Conservation (phyloP, 768 basidiomycete genomes). For the Mycena rosella region DNA sequence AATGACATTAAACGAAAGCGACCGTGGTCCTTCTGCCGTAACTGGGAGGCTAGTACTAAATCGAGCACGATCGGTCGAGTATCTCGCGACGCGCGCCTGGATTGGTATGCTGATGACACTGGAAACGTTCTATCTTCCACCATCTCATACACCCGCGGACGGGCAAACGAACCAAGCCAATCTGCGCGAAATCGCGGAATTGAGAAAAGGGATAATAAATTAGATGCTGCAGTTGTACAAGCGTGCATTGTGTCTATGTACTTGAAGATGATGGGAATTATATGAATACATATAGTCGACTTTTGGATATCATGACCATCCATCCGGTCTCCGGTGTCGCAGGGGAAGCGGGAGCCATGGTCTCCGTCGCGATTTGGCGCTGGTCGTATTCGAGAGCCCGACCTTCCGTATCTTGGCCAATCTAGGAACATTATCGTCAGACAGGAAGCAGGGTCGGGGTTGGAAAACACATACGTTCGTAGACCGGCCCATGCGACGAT, state of each 20-base stretch:
- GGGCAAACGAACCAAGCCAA: slow-evolving; percentile 25
- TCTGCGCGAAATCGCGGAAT: background rate
- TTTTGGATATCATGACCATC: slow-evolving; percentile 51
- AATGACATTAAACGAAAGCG: no score
- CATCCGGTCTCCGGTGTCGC: slow-evolving; percentile 53
- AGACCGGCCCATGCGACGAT: slow-evolving; percentile 76
- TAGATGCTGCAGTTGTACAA: slow-evolving; percentile 23
- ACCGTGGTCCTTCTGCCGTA: slow-evolving; percentile 5
- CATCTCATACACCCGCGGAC: background rate
- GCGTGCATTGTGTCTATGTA: slow-evolving; percentile 12
- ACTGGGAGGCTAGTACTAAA: slow-evolving; percentile 3
- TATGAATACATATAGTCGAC: slow-evolving; percentile 5
- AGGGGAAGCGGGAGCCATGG: slow-evolving; percentile 56
- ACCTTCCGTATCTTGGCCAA: slow-evolving; percentile 62
- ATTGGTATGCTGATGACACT: background rate
- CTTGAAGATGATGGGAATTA: slow-evolving; percentile 1
- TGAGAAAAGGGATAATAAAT: slow-evolving; percentile 19
- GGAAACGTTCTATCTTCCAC: background rate
- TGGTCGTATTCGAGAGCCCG: slow-evolving; percentile 49
- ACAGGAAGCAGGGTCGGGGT: slow-evolving; percentile 21
- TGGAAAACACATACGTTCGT: slow-evolving; percentile 61
- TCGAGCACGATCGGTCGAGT: slow-evolving; percentile 9
- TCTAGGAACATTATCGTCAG: slow-evolving; percentile 22
- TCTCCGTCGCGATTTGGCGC: slow-evolving; percentile 37
- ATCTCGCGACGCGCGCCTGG: background rate